phyloP scores from a whole-genome alignment of 1,284 basidiomycete species.

The Agaricales sp. region DNA sequence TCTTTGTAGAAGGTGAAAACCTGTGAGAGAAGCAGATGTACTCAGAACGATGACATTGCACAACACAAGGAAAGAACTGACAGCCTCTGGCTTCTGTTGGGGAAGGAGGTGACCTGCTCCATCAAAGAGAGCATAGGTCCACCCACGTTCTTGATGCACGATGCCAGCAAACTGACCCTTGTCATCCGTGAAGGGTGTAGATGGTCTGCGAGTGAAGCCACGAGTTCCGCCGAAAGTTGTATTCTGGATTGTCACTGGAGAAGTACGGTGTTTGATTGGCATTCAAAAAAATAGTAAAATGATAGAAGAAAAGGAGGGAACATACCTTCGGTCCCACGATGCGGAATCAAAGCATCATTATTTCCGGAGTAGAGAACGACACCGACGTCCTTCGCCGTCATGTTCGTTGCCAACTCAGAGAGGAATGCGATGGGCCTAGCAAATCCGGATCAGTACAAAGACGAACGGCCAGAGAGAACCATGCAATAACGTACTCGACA shows the following conservation, averaged over 20 bases:
- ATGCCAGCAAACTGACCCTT: constrained; percentile 51
- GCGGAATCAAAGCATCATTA: constrained; percentile 54
- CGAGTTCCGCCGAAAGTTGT: constrained; percentile 67
- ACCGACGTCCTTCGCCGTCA: constrained; percentile 34
- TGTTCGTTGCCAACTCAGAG: constrained; percentile 52
- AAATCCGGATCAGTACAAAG: constrained; percentile 10
- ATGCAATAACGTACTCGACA: background rate
- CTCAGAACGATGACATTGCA: background rate
- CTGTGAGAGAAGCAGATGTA: constrained; percentile 19
- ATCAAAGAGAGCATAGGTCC: constrained; percentile 49
- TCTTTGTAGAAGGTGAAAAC: constrained; percentile 46
- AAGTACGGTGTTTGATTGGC: constrained; percentile 9
- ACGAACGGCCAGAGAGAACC: background rate
- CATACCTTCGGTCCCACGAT: constrained; percentile 54
- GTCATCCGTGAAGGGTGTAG: constrained; percentile 56
- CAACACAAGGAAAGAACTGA: constrained; percentile 19
- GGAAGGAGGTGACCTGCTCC: constrained; percentile 52
- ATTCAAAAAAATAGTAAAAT: background rate
- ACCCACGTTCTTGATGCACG: constrained; percentile 61
- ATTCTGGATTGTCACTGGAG: constrained; percentile 59
- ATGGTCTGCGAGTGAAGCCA: constrained; percentile 56
- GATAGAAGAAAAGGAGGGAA: constrained; percentile 5
- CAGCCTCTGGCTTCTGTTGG: constrained; percentile 35
- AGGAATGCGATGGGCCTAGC: constrained; percentile 53
- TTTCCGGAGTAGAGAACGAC: constrained; percentile 59